Base-by-base conservation (phyloP, 768 basidiomycete genomes). In the Termitomyces sp. region DNA sequence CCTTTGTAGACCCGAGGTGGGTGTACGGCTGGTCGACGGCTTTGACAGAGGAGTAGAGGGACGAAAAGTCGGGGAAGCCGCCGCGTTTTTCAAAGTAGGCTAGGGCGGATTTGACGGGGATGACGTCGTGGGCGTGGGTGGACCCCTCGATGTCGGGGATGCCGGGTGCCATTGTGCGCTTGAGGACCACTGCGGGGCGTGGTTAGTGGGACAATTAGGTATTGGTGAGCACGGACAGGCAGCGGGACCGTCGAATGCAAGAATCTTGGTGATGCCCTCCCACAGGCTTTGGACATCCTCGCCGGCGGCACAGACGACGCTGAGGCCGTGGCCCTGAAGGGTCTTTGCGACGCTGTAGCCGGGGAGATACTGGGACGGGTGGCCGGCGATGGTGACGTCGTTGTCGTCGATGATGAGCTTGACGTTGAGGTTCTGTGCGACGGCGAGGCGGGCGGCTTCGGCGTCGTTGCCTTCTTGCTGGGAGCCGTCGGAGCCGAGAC, bases 391-490 rank as follows among this genome's bases (percentile, higher is more conserved):
- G 8, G 91, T 94, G 61, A 94, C 91, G 67, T 94, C 86, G 72
- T 94, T 94, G 72, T 93, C 90, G 63, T 94, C 92, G 60, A 94
- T 86, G 68, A 94, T 70, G 55, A 94, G 75, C 72, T 94, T 94
- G 70, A 94, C 81, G 67, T 93, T 91, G 63, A 94, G 76, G 42
- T 76, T 71, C 67, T 93, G 85, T 2, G 92, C 91, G 41, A 92
- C 92, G 17, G 92, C 91, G 32, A 94, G 78, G 17, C 91, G 79
- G 14, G 92, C 92, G 16, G 92, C 92, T 67, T 94, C 92, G 1
- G 92, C 91, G 63, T 94, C 91, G 67, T 94, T 88, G 16, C 92
- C 92, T 68, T 94, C 92, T 68, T 94, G 92, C 67, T 94, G 91
- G 4, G 91, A 92, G 9, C 92, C 92, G 66, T 94, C 92, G 0